These are phyloP conservation scores for Cryptococcus sp. DNA, from an alignment of 1,284 basidiomycete species.

Conservation along the genomic window DNA sequence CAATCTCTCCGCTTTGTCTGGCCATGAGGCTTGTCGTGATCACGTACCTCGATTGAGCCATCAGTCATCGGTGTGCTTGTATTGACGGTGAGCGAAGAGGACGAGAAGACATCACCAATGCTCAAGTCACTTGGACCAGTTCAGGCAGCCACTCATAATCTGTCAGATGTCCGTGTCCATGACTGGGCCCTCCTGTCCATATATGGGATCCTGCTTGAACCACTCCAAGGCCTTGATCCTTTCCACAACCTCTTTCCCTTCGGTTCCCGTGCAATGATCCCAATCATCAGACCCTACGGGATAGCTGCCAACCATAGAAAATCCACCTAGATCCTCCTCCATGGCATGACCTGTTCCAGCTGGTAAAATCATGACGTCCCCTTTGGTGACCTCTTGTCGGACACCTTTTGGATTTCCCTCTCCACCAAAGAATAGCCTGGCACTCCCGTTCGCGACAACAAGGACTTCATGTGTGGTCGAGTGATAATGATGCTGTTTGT, in stretches of 20 bases:
- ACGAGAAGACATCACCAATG: too few relatives aligned
- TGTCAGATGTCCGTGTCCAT: conserved; percentile 4
- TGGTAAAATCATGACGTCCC: conserved; percentile 50
- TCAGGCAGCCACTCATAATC: too few relatives aligned
- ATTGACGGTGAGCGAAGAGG: too few relatives aligned
- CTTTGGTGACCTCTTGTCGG: conserved; percentile 38
- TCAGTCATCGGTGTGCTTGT: too few relatives aligned
- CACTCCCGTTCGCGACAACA: conserved; percentile 41
- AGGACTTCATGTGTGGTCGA: conserved; percentile 51
- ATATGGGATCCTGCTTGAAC: conserved; percentile 50
- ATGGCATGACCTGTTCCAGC: conserved; percentile 50
- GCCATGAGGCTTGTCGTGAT: too few relatives aligned
- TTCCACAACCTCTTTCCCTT: conserved; percentile 36
- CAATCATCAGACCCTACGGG: conserved; percentile 41
- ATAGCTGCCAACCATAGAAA: conserved; percentile 52
- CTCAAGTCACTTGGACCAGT: too few relatives aligned
- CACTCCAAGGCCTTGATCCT: conserved; percentile 42
- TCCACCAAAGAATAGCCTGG: conserved; percentile 49
- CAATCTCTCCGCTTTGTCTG: too few relatives aligned
- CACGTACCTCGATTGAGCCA: too few relatives aligned
- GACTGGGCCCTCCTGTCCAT: conserved; percentile 46
- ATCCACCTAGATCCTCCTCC: conserved; percentile 41
- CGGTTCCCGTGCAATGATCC: conserved; percentile 46
- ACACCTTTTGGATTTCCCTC: conserved; percentile 43
- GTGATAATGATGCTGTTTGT: conserved; percentile 50